Percentiles rank a stretch among this genome's conserved stretches.
Evolutionary conservation across 2,329 filamentous ascomycete species (phyloP).

Genomic region (Colletotrichum echinochloae): DNA sequence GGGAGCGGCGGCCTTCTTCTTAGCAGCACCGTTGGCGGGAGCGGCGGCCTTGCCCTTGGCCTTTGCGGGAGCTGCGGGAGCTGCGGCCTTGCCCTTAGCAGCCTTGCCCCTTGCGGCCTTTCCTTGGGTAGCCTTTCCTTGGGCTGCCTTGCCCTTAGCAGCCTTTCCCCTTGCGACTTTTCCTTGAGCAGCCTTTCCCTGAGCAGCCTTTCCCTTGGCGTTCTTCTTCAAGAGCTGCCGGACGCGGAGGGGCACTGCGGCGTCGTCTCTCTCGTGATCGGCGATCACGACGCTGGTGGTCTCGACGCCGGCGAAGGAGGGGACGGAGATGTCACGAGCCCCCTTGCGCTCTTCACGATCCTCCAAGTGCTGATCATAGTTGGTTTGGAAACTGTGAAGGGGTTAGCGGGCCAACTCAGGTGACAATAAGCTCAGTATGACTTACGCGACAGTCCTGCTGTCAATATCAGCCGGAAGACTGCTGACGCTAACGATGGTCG

Average conservation of each 20-base stretch:
- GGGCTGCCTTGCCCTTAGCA: slow-evolving; percentile 18
- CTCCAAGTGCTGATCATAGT: slow-evolving; percentile 33
- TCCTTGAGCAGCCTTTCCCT: slow-evolving; percentile 33
- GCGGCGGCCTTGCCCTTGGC: slow-evolving; percentile 19
- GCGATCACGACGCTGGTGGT: slow-evolving; percentile 33
- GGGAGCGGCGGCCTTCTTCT: slow-evolving; percentile 3
- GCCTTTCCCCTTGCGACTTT: slow-evolving; percentile 28
- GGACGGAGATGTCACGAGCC: slow-evolving; percentile 29
- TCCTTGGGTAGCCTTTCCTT: background rate
- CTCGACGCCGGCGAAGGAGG: slow-evolving; percentile 34
- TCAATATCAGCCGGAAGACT: slow-evolving; percentile 36
- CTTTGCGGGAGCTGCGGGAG: background rate
- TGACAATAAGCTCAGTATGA: background rate
- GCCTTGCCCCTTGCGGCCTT: slow-evolving; percentile 35
- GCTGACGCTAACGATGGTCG: slow-evolving; percentile 40
- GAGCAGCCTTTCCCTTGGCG: slow-evolving; percentile 23
- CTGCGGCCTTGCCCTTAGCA: slow-evolving; percentile 22
- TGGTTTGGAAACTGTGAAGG: background rate
- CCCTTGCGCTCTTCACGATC: slow-evolving; percentile 30
- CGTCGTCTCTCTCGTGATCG: slow-evolving; percentile 26
- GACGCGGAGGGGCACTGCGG: slow-evolving; percentile 21
- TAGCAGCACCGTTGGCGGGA: slow-evolving; percentile 10
- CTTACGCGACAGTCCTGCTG: slow-evolving; percentile 37
- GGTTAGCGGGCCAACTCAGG: background rate
- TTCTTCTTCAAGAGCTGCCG: slow-evolving; percentile 36